phyloP scores from a whole-genome alignment of 768 basidiomycete species.

The Dictyophora rubrovolvata region DNA sequence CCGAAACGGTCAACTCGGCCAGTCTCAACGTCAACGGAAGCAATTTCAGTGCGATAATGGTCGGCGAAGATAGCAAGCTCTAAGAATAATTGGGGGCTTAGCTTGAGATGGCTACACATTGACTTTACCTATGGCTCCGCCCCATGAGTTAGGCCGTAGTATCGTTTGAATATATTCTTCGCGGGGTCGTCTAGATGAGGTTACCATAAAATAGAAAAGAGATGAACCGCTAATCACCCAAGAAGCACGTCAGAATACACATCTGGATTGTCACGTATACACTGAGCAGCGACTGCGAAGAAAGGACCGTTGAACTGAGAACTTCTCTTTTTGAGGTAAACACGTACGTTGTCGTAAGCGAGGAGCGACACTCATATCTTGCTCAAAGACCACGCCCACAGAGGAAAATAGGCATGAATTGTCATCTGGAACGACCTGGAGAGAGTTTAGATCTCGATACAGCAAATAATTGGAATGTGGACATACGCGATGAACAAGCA shows the following conservation, averaged over 20 bases:
- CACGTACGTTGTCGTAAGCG: constrained; percentile 59
- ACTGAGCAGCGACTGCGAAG: constrained; percentile 69
- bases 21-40: constrained; percentile 84
- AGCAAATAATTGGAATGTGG: constrained; percentile 1
- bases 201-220: neutral
- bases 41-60: constrained; percentile 79
- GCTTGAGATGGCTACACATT: neutral
- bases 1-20: constrained; percentile 81
- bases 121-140: constrained; percentile 75
- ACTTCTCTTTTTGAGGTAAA: neutral
- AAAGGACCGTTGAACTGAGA: neutral
- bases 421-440: constrained; percentile 87
- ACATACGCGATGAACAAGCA: constrained; percentile 63
- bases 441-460: neutral
- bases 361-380: constrained; percentile 61
- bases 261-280: constrained; percentile 58
- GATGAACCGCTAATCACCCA: constrained; percentile 38
- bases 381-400: constrained; percentile 76
- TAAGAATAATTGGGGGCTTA: constrained; percentile 4
- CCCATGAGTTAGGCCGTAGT: constrained; percentile 74
- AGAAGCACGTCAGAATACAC: constrained; percentile 81
- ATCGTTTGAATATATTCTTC: constrained; percentile 77
- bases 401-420: constrained; percentile 93
- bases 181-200: constrained; percentile 38
- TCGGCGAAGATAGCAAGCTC: constrained; percentile 70